Conservation (phyloP, 495 filamentous ascomycete genomes). For the Penicillium cinerascens region DNA sequence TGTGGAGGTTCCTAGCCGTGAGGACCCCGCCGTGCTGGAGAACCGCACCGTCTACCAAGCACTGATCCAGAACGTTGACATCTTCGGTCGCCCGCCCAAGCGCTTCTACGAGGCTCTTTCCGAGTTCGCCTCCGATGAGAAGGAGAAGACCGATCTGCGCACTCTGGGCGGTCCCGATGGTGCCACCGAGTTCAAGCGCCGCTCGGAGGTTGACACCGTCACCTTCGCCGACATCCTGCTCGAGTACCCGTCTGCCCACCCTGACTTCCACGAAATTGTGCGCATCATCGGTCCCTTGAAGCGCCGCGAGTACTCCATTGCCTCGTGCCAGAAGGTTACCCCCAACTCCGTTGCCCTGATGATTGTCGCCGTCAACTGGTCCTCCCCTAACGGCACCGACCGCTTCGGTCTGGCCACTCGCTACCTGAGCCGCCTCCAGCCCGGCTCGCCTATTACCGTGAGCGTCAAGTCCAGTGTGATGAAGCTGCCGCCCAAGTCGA, state of each 20-base stretch:
- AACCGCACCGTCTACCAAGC: slow-evolving; percentile 92
- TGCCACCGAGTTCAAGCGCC: slow-evolving; percentile 89
- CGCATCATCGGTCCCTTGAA: slow-evolving; percentile 89
- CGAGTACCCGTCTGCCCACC: slow-evolving; percentile 85
- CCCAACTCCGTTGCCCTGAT: slow-evolving; percentile 85
- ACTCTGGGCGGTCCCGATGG: slow-evolving; percentile 79
- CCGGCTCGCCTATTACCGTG: slow-evolving; percentile 77
- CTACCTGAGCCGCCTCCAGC: slow-evolving; percentile 70
- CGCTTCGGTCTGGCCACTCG: slow-evolving; percentile 90
- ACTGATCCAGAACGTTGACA: slow-evolving; percentile 89
- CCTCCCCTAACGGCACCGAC: slow-evolving; percentile 79
- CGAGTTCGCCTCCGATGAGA: slow-evolving; percentile 77
- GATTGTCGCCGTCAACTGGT: slow-evolving; percentile 97
- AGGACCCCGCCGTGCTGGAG: slow-evolving; percentile 72
- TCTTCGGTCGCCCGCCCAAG: slow-evolving; percentile 95
- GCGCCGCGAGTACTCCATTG: slow-evolving; percentile 96
- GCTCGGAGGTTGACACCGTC: slow-evolving; percentile 86
- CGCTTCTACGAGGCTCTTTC: slow-evolving; percentile 92
- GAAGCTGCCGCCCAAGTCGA: slow-evolving; percentile 85
- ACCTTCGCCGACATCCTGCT: slow-evolving; percentile 89
- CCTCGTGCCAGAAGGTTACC: slow-evolving; percentile 88
- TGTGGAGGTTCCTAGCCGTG: slow-evolving; percentile 86
- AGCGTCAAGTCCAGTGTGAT: slow-evolving; percentile 97
- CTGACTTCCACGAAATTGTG: slow-evolving; percentile 84
- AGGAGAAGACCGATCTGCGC: slow-evolving; percentile 75